phyloP scores from a whole-genome alignment of 2,329 filamentous ascomycete species.

The Aspergillus transmontanensis region DNA sequence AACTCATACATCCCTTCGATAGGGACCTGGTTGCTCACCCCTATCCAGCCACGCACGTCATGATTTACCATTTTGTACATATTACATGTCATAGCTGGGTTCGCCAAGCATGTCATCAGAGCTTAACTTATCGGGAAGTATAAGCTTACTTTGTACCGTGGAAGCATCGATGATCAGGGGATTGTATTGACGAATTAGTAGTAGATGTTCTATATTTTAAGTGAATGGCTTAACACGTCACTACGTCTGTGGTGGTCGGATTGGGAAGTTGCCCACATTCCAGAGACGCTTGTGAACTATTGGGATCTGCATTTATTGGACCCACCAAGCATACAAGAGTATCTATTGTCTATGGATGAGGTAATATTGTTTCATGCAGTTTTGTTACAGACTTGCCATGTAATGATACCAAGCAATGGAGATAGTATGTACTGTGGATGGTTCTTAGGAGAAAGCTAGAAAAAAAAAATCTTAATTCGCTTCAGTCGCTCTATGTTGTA shows the following conservation, averaged over 20 bases:
- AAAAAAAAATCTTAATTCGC: background rate
- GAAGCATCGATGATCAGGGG: background rate
- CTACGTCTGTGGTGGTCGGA: background rate
- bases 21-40: background rate
- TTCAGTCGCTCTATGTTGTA: background rate
- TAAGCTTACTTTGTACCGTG: background rate
- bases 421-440: background rate
- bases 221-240: no score
- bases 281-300: no score
- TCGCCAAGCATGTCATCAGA: constrained; percentile 1
- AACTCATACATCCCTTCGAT: background rate
- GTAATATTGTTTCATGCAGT: background rate
- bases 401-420: background rate
- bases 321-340: background rate
- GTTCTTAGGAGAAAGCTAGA: background rate
- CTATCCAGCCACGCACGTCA: background rate
- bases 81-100: background rate
- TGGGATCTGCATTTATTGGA: constrained; percentile 6
- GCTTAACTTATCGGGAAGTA: background rate
- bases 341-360: background rate
- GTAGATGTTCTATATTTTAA: background rate
- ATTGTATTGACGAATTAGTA: background rate
- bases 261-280: background rate
- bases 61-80: background rate
- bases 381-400: background rate